A percentile compares a stretch with the other conserved stretches of the same genome.
These are phyloP conservation scores for Dioszegia aurantiaca DNA, from an alignment of 768 basidiomycete species.

Conservation along the genomic window DNA sequence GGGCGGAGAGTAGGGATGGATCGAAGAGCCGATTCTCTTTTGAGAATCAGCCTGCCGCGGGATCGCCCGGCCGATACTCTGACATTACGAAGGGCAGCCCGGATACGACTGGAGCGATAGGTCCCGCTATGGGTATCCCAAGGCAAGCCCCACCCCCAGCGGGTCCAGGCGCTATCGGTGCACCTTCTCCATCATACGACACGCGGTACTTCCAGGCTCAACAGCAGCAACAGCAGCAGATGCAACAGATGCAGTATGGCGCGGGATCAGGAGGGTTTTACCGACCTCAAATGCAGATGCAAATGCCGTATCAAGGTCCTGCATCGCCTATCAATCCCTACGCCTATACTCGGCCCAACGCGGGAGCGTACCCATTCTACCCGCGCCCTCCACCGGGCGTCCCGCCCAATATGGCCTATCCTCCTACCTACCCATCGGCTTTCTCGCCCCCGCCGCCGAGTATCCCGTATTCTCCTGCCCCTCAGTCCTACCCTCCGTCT, in stretches of 20 bases:
- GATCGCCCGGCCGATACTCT: conserved; percentile 15
- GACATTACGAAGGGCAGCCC: background rate
- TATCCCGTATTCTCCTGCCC: conserved; percentile 25
- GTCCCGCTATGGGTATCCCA: background rate
- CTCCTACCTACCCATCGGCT: background rate
- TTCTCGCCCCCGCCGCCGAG: conserved; percentile 14
- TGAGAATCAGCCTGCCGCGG: conserved; percentile 18
- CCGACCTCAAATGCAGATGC: background rate
- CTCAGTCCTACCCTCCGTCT: conserved; percentile 35
- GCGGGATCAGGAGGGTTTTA: conserved; percentile 9
- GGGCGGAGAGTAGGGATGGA: conserved; percentile 26
- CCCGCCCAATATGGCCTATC: no score
- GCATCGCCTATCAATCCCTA: background rate
- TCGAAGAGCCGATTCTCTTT: conserved; percentile 30
- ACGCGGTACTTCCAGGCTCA: conserved; percentile 3
- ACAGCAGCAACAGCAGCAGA: conserved; percentile 6
- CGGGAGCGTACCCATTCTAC: conserved; percentile 10
- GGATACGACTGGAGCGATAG: background rate
- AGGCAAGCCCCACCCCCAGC: background rate
- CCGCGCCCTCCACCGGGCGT: no score
- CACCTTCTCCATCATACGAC: conserved; percentile 3
- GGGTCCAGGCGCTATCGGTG: conserved; percentile 27
- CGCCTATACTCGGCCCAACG: background rate
- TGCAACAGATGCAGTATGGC: background rate
- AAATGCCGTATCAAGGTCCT: background rate